Evolutionary conservation across 345 rosid species (phyloP).

Genomic region (Atalantia buxifolia): DNA sequence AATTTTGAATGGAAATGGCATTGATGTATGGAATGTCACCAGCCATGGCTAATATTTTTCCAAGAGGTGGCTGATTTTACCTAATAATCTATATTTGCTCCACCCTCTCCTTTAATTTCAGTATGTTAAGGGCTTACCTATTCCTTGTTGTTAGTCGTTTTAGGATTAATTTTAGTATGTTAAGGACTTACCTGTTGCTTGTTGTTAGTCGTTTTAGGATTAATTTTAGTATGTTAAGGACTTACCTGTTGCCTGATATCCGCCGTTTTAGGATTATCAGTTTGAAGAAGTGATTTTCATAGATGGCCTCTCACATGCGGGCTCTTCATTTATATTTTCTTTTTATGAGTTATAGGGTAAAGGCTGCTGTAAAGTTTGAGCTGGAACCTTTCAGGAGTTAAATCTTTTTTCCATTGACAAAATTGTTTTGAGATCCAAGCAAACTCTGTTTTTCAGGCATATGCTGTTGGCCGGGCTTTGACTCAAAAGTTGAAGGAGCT

Average conservation of each 20-base stretch:
- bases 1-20: neutral
- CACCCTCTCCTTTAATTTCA: neutral
- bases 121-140: neutral
- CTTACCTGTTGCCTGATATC: neutral
- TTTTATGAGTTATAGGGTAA: neutral
- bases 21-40: neutral
- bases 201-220: neutral
- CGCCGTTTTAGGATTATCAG: neutral
- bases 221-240: neutral
- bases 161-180: neutral
- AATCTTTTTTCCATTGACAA: neutral
- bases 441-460: constrained; percentile 63
- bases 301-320: neutral
- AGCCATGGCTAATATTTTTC: neutral
- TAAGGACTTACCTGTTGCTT: neutral
- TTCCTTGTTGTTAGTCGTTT: neutral
- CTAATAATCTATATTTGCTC: neutral
- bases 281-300: neutral
- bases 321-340: neutral
- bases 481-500: constrained; percentile 95
- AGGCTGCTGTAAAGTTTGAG: neutral
- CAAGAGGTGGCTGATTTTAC: neutral
- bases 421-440: constrained; percentile 8
- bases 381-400: neutral
- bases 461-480: constrained; percentile 90